Percentiles rank a stretch among this genome's conserved stretches.
Evolutionary conservation across 164 flowering plant species (phyloP).

Genomic region (Aristolochia fimbriata): DNA sequence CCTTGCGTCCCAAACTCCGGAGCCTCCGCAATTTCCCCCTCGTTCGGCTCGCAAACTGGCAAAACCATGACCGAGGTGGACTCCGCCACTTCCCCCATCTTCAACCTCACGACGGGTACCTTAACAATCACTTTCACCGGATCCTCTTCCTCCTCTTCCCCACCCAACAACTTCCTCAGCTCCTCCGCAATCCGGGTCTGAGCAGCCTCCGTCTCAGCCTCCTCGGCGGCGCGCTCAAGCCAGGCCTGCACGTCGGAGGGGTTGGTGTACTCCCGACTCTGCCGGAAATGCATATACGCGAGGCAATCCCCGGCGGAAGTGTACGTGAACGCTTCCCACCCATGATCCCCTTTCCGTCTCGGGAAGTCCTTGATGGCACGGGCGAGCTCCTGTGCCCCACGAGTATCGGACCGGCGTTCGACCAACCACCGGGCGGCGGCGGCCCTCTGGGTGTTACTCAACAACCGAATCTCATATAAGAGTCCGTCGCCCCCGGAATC

Average conservation of each 20-base stretch:
- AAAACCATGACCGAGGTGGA: constrained; percentile 45
- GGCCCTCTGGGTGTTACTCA: constrained; percentile 41
- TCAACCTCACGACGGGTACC: constrained; percentile 82
- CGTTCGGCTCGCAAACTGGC: constrained; percentile 54
- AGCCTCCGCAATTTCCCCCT: constrained; percentile 36
- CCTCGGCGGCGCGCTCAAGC: constrained; percentile 42
- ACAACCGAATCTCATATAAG: constrained; percentile 62
- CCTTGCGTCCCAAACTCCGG: constrained; percentile 51
- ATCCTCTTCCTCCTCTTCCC: constrained; percentile 8
- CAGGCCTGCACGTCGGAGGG: constrained; percentile 27
- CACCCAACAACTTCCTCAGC: constrained; percentile 20
- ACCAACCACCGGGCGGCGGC: constrained; percentile 38
- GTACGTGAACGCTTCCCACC: constrained; percentile 53
- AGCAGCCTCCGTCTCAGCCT: constrained; percentile 47
- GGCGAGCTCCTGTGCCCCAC: constrained; percentile 59
- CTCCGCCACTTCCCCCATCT: constrained; percentile 69
- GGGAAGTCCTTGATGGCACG: constrained; percentile 81
- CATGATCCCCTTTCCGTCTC: constrained; percentile 41
- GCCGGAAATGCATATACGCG: constrained; percentile 58
- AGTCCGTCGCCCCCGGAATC: constrained; percentile 60
- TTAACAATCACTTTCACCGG: constrained; percentile 9
- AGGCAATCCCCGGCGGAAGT: constrained; percentile 62
- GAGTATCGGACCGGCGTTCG: constrained; percentile 29
- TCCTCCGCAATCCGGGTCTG: constrained; percentile 28
- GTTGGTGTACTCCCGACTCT: constrained; percentile 42